Evolutionary conservation across 2,329 filamentous ascomycete genomes (phyloP), one percentile per base, ranked within the genome.

Genomic region (Fusarium succisae): DNA sequence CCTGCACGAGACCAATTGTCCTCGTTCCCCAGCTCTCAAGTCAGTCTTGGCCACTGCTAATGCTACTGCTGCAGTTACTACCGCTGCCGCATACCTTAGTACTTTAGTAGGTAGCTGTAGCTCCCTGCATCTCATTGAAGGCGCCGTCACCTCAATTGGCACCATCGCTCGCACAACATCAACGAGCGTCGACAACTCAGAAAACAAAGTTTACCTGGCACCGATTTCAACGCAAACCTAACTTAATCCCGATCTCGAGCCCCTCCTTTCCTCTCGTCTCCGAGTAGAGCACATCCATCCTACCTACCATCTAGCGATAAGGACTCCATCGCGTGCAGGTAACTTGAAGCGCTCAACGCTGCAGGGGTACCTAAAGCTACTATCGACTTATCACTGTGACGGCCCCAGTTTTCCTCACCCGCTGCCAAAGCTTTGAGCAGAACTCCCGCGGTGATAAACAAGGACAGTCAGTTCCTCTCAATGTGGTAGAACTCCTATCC

Each of bases 301-400:
- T 13, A 9, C n/a, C 32, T 13, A 9, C 28, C 20, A n/a, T 41
- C 24, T 20, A 35, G 35, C 44, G 61, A 70, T 66, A 69, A 62
- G 51, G 53, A 53, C 60, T 48, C 53, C 43, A 54, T 54, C 41
- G 38, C 30, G 28, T 38, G 18, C 55, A 63, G 28, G 66, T 64
- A 64, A 24, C 59, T 67, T 57, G 38, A 65, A 67, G 47, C 54
- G 43, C 57, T 68, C 53, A 64, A 63, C 38, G 37, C 63, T 74
- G 55, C 70, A 72, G 72, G 70, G 71, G 51, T 74, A 74, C 57
- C 48, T 53, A 58, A 56, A 53, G 30, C 63, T 55, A 73, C 70
- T 48, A 70, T 70, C 56, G 47, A 66, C 51, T 62, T 66, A 66
- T 61, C 57, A 61, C 58, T 35, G 43, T 41, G 28, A 61, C 61